Evolutionary conservation across 2,329 filamentous ascomycete species (phyloP).

Genomic region (Akanthomyces muscarius): DNA sequence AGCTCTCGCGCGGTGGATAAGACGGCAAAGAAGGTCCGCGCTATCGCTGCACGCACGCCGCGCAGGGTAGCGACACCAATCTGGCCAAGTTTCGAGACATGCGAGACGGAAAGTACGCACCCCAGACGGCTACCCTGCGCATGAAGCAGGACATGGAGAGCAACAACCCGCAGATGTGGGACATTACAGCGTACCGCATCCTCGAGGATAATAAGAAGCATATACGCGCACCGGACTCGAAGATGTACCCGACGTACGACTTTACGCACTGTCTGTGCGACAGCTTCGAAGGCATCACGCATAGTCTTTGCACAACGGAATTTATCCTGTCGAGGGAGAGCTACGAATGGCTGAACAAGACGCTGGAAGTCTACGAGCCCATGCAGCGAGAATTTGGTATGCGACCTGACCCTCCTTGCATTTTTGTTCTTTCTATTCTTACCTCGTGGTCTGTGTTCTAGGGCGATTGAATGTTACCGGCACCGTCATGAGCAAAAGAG

Average conservation of each 20-base stretch:
- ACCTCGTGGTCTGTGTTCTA: conserved; percentile 36
- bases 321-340: conserved; percentile 65
- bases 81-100: conserved; percentile 81
- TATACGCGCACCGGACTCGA: conserved; percentile 62
- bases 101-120: conserved; percentile 85
- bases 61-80: conserved; percentile 70
- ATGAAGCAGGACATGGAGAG: conserved; percentile 89
- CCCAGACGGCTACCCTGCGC: conserved; percentile 63
- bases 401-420: neutral
- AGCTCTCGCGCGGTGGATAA: conserved; percentile 77
- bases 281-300: conserved; percentile 86
- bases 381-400: conserved; percentile 74
- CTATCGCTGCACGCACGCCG: conserved; percentile 76
- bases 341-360: conserved; percentile 80
- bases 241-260: conserved; percentile 93
- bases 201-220: conserved; percentile 46
- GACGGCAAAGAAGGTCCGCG: conserved; percentile 51
- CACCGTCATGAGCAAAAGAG: conserved; percentile 73
- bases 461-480: conserved; percentile 65
- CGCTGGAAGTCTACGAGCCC: conserved; percentile 77
- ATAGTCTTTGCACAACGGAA: conserved; percentile 89
- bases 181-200: conserved; percentile 85
- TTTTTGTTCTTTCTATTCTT: too few relatives aligned
- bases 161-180: conserved; percentile 94
- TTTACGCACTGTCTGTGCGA: conserved; percentile 89